Evolutionary conservation across 2,329 filamentous ascomycete genomes (phyloP).

Genomic region (Trichoderma sp.): DNA sequence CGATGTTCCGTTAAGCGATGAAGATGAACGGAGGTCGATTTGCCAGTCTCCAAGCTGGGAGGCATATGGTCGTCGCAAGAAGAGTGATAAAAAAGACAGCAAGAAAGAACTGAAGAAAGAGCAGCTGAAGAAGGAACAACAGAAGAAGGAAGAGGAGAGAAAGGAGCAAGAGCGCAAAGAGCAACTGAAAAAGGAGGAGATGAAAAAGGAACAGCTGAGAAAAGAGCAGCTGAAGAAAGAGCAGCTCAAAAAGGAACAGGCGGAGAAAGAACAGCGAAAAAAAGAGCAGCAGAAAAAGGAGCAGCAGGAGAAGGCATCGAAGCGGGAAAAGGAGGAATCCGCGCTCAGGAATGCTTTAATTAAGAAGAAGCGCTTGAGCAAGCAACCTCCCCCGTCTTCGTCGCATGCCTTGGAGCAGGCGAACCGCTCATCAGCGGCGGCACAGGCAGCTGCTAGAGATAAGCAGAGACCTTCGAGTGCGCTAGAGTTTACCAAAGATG

Average conservation of each 20-base stretch:
- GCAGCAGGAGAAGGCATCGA: conserved; percentile 29
- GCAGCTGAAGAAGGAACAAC: conserved; percentile 31
- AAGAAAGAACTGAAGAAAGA: conserved; percentile 44
- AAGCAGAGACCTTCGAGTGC: conserved; percentile 30
- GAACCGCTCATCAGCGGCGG: conserved; percentile 25
- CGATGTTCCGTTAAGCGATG: conserved; percentile 33
- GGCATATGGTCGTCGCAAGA: conserved; percentile 54
- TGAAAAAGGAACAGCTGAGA: conserved; percentile 27
- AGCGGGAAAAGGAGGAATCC: conserved; percentile 16
- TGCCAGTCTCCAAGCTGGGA: conserved; percentile 66
- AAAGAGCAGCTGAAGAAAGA: conserved; percentile 19
- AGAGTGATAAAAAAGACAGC: conserved; percentile 55
- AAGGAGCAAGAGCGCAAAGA: conserved; percentile 22
- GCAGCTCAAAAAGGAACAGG: conserved; percentile 29
- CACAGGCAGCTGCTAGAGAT: conserved; percentile 17
- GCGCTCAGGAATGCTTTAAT: conserved; percentile 29
- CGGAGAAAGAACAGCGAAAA: conserved; percentile 26
- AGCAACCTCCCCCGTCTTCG: conserved; percentile 34
- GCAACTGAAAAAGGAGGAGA: conserved; percentile 28
- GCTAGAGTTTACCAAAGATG: conserved; percentile 30
- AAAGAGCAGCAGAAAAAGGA: conserved; percentile 15
- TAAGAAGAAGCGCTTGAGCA: conserved; percentile 35
- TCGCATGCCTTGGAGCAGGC: conserved; percentile 23
- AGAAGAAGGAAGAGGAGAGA: conserved; percentile 20
- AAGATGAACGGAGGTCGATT: conserved; percentile 42